Percentiles rank a stretch among this genome's conserved stretches.
Conservation (phyloP, 164 flowering plant genomes). For the Saururus chinensis region DNA sequence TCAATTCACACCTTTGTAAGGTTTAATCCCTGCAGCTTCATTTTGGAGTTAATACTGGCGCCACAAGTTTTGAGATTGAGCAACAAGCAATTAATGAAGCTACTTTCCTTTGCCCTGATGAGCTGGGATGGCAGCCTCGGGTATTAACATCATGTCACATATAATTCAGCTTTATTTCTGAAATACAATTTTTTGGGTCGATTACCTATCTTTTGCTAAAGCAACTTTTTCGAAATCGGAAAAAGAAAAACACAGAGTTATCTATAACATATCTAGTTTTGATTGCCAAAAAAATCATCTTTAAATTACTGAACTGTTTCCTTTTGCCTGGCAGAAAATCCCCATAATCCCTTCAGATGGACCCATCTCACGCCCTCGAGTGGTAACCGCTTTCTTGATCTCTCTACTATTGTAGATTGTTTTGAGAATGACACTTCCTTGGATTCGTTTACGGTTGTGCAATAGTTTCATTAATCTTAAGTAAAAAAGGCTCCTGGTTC, state of each 20-base stretch:
- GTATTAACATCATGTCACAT: constrained; percentile 12
- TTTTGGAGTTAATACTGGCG: constrained; percentile 41
- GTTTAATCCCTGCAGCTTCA: constrained; percentile 30
- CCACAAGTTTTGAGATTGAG: constrained; percentile 40
- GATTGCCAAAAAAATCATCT: too few species aligned
- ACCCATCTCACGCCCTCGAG: constrained; percentile 29
- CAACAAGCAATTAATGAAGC: constrained; percentile 55
- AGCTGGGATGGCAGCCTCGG: constrained; percentile 67
- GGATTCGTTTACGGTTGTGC: too few species aligned
- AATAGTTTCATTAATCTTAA: too few species aligned
- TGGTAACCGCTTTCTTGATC: constrained; percentile 21
- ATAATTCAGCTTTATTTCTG: neutral
- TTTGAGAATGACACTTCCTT: too few species aligned
- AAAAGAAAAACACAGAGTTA: too few species aligned
- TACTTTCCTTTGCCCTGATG: constrained; percentile 54
- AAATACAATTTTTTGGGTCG: neutral
- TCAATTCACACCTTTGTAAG: too few species aligned
- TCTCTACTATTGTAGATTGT: too few species aligned
- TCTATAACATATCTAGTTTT: too few species aligned
- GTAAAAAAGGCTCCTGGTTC: too few species aligned
- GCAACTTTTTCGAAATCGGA: neutral
- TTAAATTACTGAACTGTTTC: neutral
- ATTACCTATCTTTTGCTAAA: neutral
- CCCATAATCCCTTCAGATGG: constrained; percentile 59
- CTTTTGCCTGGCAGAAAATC: constrained; percentile 23